Percentiles rank a stretch among this genome's conserved stretches.
Conservation (phyloP, 495 filamentous ascomycete species). For the Xylaria intraflava region DNA sequence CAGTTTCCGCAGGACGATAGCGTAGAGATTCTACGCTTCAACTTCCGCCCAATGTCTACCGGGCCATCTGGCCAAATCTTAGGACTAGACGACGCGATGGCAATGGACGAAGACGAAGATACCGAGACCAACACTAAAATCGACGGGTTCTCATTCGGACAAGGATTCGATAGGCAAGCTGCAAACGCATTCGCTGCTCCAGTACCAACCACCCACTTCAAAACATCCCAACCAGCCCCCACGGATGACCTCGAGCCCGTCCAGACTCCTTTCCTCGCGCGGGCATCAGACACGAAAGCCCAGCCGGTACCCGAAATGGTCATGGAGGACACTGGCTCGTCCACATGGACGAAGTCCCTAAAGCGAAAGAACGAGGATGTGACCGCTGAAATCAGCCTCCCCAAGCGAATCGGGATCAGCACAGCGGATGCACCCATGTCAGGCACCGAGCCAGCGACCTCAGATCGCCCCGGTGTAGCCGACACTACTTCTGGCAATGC, state of each 20-base stretch:
- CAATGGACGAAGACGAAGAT: conserved; percentile 23
- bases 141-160: conserved; percentile 17
- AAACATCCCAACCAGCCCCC: background rate
- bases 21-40: conserved; percentile 59
- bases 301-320: conserved; percentile 12
- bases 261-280: conserved; percentile 14
- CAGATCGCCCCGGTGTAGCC: background rate
- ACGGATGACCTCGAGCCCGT: background rate
- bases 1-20: conserved; percentile 51
- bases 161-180: conserved; percentile 4
- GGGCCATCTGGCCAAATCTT: conserved; percentile 13
- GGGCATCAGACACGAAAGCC: conserved; percentile 9
- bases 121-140: conserved; percentile 6
- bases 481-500: conserved; percentile 1
- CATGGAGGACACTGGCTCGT: conserved; percentile 2
- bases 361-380: conserved; percentile 40
- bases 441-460: background rate
- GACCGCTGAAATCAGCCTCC: conserved; percentile 13
- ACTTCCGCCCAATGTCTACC: conserved; percentile 52
- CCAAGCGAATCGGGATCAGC: conserved; percentile 24
- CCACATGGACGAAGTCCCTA: conserved; percentile 16
- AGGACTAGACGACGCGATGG: conserved; percentile 19
- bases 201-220: conserved; percentile 1
- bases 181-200: background rate
- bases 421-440: conserved; percentile 1